phyloP scores from a whole-genome alignment of 2,329 filamentous ascomycete species.

The Rutstroemia sp. region DNA sequence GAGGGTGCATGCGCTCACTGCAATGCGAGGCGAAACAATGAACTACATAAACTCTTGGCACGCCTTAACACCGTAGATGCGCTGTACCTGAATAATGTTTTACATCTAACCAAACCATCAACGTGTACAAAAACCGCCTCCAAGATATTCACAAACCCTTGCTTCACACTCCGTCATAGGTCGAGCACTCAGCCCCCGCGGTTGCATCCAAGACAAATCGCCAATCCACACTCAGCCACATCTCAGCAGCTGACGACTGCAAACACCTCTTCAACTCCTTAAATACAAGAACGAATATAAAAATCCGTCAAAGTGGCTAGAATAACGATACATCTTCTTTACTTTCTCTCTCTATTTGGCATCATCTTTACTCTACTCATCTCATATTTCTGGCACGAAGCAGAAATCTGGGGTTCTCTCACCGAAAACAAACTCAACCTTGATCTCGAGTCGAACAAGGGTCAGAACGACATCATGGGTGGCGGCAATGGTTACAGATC shows the following conservation, averaged over 20 bases:
- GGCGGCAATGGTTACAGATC: constrained; percentile 46
- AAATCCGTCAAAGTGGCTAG: constrained; percentile 18
- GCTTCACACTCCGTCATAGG: constrained; percentile 6
- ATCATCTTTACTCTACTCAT: constrained; percentile 16
- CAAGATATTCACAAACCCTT: neutral
- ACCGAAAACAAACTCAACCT: neutral
- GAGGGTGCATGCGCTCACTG: too few species aligned
- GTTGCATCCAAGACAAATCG: constrained; percentile 6
- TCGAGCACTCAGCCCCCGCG: constrained; percentile 15
- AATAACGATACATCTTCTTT: constrained; percentile 13
- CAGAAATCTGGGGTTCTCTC: neutral
- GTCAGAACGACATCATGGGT: neutral
- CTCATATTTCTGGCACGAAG: constrained; percentile 13
- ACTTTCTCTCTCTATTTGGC: constrained; percentile 13
- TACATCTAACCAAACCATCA: neutral
- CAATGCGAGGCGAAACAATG: too few species aligned
- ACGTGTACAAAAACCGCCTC: constrained; percentile 10
- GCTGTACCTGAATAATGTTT: neutral
- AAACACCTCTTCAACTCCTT: neutral
- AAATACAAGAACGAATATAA: neutral
- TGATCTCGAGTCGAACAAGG: neutral
- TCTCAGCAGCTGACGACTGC: constrained; percentile 2
- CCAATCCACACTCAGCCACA: neutral
- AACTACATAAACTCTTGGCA: neutral
- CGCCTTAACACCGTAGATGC: neutral